A percentile compares a stretch with the other conserved stretches of the same genome.
phyloP scores from a whole-genome alignment of 2,329 filamentous ascomycete genomes.

The Neofusicoccum parvum region DNA sequence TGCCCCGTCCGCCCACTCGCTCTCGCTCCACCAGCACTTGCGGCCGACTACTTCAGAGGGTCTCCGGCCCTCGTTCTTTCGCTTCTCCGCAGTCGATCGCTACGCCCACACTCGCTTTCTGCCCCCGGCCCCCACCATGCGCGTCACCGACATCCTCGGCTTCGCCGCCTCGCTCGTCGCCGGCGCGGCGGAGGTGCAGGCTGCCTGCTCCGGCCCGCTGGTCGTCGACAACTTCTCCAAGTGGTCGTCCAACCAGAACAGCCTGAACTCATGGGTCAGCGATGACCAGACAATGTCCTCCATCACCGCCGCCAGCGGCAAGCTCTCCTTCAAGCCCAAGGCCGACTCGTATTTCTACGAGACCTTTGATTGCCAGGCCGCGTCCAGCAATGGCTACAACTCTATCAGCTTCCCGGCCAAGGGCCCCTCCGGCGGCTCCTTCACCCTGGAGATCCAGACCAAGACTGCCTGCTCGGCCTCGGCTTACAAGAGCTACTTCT shows the following conservation, averaged over 20 bases:
- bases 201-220: constrained; percentile 39
- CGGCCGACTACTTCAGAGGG: background rate
- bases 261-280: constrained; percentile 38
- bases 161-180: constrained; percentile 34
- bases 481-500: constrained; percentile 48
- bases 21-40: background rate
- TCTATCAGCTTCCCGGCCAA: constrained; percentile 53
- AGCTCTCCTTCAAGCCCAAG: constrained; percentile 55
- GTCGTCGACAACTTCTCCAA: constrained; percentile 44
- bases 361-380: constrained; percentile 52
- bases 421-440: constrained; percentile 45
- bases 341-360: constrained; percentile 57
- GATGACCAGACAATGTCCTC: constrained; percentile 54
- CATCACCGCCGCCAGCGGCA: constrained; percentile 45
- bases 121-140: constrained; percentile 32
- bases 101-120: constrained; percentile 21
- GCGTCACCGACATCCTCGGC: constrained; percentile 33
- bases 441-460: constrained; percentile 53
- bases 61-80: constrained; percentile 41
- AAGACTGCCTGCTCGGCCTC: constrained; percentile 47
- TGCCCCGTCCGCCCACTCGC: background rate
- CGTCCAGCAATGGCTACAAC: constrained; percentile 50
- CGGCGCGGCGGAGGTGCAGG: constrained; percentile 32
- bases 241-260: constrained; percentile 39
- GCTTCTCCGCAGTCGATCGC: constrained; percentile 33